Evolutionary conservation across 2,329 filamentous ascomycete genomes (phyloP), one percentile per base, ranked within the genome.

Genomic region (Fusarium armeniacum): DNA sequence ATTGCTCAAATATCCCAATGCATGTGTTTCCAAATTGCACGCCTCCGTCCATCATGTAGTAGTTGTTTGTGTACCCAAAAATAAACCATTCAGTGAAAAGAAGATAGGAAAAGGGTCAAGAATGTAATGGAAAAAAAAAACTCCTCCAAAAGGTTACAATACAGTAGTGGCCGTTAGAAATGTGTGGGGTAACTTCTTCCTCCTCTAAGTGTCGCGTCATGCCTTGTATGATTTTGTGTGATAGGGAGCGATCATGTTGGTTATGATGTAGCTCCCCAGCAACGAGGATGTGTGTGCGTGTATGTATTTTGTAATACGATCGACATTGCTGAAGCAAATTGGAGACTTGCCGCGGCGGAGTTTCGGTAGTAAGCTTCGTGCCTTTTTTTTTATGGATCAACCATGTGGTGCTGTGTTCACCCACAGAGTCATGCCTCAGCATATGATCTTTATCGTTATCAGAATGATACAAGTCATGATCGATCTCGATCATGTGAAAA

Each of bases 321-420:
- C 59, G 65, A 68, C 65, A 46, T 63, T 41, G 46, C 40, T 56
- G 56, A 47, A 53, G 53, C 18, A 54, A 49, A 46, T 65, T 62
- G 28, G 68, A 51, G 55, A 59, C 56, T 67, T 57, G 57, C 56
- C 63, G 58, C 51, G 55, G 66, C 51, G 52, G 62, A 54, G 46
- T 58, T 32, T 61, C 60, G 62, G 56, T 20, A 36, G 62, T 53
- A 63, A 36, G 24, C 40, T 24, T 60, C 47, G 12, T 52, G 15
- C 24, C 22, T 44, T 44, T 44, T 56, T 56, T 49, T 61, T 47
- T 52, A 41, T 43, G 47, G 65, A 69, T 69, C 55, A 46, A 67
- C 58, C 36, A 56, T 73, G 71, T 73, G 71, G 69, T 73, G 54
- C 69, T 50, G 69, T 72, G 18, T 69, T 69, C 62, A 65, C 70